Percentiles rank a stretch among this genome's conserved stretches.
These are phyloP conservation scores for Daucus carota DNA, from an alignment of 129 eudicot genomes.

Conservation along the genomic window DNA sequence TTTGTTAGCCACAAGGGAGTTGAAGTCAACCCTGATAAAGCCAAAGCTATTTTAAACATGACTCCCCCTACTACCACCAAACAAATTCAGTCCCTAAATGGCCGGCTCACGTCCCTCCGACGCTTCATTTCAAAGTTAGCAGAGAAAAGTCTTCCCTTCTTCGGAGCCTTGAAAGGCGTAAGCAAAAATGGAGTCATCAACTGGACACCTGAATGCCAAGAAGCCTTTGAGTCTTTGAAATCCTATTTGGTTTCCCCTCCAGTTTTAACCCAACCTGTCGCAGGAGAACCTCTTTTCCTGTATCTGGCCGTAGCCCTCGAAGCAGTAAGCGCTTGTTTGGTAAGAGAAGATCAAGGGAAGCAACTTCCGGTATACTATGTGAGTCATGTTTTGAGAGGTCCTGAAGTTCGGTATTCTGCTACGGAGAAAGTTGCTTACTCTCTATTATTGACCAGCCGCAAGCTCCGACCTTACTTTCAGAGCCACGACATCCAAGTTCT, in stretches of 20 bases:
- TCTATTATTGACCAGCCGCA: neutral
- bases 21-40: too few relatives aligned
- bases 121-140: too few relatives aligned
- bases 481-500: neutral
- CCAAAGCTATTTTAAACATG: too few relatives aligned
- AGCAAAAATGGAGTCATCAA: too few relatives aligned
- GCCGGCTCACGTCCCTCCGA: too few relatives aligned
- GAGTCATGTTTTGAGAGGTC: neutral
- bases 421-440: neutral
- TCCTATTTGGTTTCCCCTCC: neutral
- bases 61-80: too few relatives aligned
- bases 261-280: neutral
- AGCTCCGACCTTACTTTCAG: neutral
- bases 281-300: neutral
- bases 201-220: too few relatives aligned
- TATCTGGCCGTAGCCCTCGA: neutral
- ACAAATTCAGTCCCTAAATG: too few relatives aligned
- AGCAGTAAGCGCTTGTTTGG: neutral
- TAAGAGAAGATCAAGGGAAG: neutral
- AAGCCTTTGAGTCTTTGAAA: neutral
- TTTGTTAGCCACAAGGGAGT: too few relatives aligned
- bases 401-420: neutral
- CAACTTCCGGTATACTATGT: neutral
- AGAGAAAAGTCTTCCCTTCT: too few relatives aligned
- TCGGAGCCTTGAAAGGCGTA: too few relatives aligned